Evolutionary conservation across 139 green algal genomes (phyloP).

Genomic region (Coelastrella sp.): DNA sequence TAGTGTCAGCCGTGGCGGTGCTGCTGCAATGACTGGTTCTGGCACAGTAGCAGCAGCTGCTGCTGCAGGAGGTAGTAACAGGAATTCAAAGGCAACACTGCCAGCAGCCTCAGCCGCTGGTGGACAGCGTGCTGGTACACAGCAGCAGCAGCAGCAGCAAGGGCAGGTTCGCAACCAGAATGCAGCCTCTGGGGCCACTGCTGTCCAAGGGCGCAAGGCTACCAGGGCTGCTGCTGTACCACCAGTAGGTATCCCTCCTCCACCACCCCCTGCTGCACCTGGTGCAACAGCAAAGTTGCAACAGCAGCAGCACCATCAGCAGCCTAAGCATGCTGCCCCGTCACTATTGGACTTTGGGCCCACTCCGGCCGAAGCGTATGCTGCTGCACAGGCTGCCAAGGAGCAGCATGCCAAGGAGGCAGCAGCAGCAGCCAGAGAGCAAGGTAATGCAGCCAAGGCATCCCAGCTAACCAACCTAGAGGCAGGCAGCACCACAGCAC

Average conservation of each 20-base stretch:
- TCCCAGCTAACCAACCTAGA: too few species aligned
- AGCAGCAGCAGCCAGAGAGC: not conserved
- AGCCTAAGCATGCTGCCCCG: not conserved
- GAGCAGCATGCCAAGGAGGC: not conserved
- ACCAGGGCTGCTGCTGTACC: not conserved
- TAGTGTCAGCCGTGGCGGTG: not conserved
- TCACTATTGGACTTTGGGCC: slow-evolving; percentile 43
- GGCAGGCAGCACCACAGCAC: too few species aligned
- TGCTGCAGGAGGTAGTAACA: not conserved
- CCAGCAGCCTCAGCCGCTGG: not conserved
- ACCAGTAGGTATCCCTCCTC: not conserved
- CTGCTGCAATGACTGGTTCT: not conserved
- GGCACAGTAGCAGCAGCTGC: not conserved
- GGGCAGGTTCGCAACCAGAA: not conserved
- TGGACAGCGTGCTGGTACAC: not conserved
- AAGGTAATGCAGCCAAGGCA: slow-evolving; percentile 10
- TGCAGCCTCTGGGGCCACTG: not conserved
- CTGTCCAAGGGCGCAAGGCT: not conserved
- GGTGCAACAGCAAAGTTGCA: not conserved
- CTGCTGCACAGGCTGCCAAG: slow-evolving; percentile 16
- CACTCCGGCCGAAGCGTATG: slow-evolving; percentile 44
- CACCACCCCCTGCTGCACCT: not conserved
- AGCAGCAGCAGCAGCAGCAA: slow-evolving; percentile 12
- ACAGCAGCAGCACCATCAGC: slow-evolving; percentile 40
- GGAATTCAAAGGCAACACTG: not conserved